Evolutionary conservation across 169 alveolate genomes (phyloP), one percentile per base, ranked within the genome.

Genomic region (Blepharisma undulans): DNA sequence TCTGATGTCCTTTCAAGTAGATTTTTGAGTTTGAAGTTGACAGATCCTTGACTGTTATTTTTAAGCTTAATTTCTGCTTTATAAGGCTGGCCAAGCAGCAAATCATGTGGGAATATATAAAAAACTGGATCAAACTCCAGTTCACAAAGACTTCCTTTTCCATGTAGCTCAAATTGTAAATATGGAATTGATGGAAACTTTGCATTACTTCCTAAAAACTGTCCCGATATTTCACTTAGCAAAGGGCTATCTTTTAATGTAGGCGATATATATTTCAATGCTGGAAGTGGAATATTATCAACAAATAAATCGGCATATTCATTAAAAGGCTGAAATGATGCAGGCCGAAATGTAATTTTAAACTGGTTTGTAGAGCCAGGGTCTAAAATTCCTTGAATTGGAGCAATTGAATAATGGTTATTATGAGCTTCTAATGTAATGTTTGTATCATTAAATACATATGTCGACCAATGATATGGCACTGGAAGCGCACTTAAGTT

Each of bases 391-490:
- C 98, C 98, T 82, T 94, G 93, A 74, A 84, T 87, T 36, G 98
- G 98, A n/a, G 94, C 95, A 66, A 93, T 92, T 25, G 92, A 88
- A 79, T 93, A 95, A 90, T 92, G 95, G 29, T 92, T 93, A 71
- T 88, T 95, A 79, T 94, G 96, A 85, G 92, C 96, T 16, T 88
- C 87, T 87, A 94, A 92, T n/a, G 92, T 91, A 77, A 95, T 92
- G 74, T 92, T 91, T 34, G 91, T 94, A 33, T 92, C 94, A 87
- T 84, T 94, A 79, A 85, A 82, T 76, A 93, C 95, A 87, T 94
- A 94, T 21, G 95, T 88, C 29, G 97, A 93, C 98, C 98, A 97
- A 90, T 97, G 98, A 81, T 95, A 97, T 74, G 94, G 93, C 22
- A 97, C 96, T 30, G 94, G 92, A 27, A 97, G 94, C 2, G 96